Evolutionary conservation across 164 flowering plant genomes (phyloP).

Genomic region (Liquidambar formosana): DNA sequence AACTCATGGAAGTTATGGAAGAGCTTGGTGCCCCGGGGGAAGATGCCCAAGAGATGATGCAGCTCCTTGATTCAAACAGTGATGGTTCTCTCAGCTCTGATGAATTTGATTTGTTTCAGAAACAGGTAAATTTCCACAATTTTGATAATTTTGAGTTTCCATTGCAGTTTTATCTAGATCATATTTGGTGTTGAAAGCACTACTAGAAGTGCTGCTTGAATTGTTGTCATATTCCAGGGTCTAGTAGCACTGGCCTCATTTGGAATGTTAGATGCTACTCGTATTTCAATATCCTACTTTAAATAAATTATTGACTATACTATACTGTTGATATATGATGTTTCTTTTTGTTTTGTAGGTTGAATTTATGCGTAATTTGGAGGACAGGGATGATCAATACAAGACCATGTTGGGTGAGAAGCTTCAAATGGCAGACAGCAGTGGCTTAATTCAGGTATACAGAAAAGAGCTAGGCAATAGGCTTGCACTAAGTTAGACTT

Average conservation of each 20-base stretch:
- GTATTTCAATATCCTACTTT: no score
- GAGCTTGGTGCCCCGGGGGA: slow-evolving; percentile 93
- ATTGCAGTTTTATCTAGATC: no score
- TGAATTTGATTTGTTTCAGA: slow-evolving; percentile 83
- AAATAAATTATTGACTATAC: no score
- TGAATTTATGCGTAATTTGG: slow-evolving; percentile 65
- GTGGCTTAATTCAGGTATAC: slow-evolving; percentile 51
- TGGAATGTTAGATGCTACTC: no score
- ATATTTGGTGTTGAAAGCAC: no score
- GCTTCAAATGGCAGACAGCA: slow-evolving; percentile 52
- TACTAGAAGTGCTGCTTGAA: no score
- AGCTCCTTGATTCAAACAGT: slow-evolving; percentile 83
- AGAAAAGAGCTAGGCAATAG: slow-evolving; percentile 42
- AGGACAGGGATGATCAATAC: slow-evolving; percentile 65
- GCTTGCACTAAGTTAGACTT: slow-evolving; percentile 27
- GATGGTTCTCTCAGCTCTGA: slow-evolving; percentile 95
- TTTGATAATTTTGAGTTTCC: no score
- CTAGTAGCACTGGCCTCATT: no score
- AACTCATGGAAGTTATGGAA: slow-evolving; percentile 91
- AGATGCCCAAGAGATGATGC: slow-evolving; percentile 94
- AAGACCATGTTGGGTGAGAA: slow-evolving; percentile 54
- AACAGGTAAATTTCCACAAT: slow-evolving; percentile 48
- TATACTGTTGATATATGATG: background rate
- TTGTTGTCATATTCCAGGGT: no score
- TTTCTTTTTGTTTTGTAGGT: slow-evolving; percentile 39